Percentiles rank a stretch among this genome's conserved stretches.
These are phyloP conservation scores for Suhomyces pyralidae DNA, from an alignment of 805 yeast species.

Conservation along the genomic window DNA sequence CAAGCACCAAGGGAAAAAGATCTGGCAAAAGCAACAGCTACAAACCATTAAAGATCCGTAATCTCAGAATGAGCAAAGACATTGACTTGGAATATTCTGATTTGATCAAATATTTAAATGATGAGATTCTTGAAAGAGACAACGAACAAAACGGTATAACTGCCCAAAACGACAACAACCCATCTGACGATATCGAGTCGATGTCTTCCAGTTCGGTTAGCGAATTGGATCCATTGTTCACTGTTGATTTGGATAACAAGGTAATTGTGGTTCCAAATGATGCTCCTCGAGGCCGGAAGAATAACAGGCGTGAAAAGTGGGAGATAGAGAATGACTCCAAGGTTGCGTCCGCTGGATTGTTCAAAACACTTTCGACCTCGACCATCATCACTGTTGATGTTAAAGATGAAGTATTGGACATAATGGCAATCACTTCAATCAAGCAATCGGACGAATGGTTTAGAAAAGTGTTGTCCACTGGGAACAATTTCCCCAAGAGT, in stretches of 20 bases:
- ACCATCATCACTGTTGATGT: slow-evolving; percentile 80
- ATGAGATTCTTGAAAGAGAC: slow-evolving; percentile 26
- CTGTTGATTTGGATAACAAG: slow-evolving; percentile 46
- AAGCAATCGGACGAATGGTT: slow-evolving; percentile 78
- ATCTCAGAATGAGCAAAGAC: slow-evolving; percentile 59
- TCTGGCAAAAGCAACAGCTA: slow-evolving; percentile 42
- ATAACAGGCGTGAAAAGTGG: slow-evolving; percentile 74
- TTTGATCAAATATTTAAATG: slow-evolving; percentile 35
- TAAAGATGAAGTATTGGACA: slow-evolving; percentile 79
- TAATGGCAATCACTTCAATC: slow-evolving; percentile 75
- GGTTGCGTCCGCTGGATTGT: slow-evolving; percentile 52
- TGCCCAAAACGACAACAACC: slow-evolving; percentile 16
- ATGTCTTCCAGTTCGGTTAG: slow-evolving; percentile 9
- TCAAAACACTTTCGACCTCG: slow-evolving; percentile 56
- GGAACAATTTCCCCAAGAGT: slow-evolving; percentile 75
- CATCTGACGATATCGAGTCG: slow-evolving; percentile 12
- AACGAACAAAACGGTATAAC: slow-evolving; percentile 7
- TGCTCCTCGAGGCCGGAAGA: slow-evolving; percentile 75
- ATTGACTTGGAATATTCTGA: slow-evolving; percentile 73
- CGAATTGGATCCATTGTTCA: slow-evolving; percentile 11
- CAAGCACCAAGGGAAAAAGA: slow-evolving; percentile 34
- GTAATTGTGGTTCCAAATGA: slow-evolving; percentile 71
- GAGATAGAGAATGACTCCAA: slow-evolving; percentile 70
- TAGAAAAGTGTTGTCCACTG: slow-evolving; percentile 74
- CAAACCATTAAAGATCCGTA: slow-evolving; percentile 74